Evolutionary conservation across 306 rosid species (phyloP).

Genomic region (Prunus davidiana): DNA sequence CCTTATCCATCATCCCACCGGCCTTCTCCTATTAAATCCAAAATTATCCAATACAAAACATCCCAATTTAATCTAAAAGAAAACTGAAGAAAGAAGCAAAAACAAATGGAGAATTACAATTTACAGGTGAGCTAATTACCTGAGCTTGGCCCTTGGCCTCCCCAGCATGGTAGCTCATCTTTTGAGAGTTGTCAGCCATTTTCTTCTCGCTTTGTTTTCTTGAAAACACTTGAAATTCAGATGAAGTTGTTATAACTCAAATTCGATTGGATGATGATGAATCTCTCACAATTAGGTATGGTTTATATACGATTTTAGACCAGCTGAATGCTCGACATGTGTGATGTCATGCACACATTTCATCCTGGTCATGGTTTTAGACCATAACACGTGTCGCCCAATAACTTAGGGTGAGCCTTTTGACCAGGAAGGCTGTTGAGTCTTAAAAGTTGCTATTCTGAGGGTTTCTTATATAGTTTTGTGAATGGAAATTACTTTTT

Average conservation of each 20-base stretch:
- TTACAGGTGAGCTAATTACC: too few relatives aligned
- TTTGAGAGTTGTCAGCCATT: too few relatives aligned
- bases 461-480: not conserved
- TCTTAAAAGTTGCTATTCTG: not conserved
- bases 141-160: too few relatives aligned
- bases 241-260: too few relatives aligned
- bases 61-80: too few relatives aligned
- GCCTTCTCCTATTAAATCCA: slow-evolving; percentile 15
- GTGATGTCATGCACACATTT: not conserved
- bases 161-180: too few relatives aligned
- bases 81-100: too few relatives aligned
- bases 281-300: not conserved
- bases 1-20: too few relatives aligned
- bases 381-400: not conserved
- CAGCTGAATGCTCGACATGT: not conserved
- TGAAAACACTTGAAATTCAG: too few relatives aligned
- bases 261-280: not conserved
- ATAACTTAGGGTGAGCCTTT: not conserved
- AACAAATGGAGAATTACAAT: too few relatives aligned
- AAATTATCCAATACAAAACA: not conserved
- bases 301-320: not conserved
- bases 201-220: not conserved
- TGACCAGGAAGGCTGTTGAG: not conserved
- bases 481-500: too few relatives aligned
- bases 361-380: not conserved